A percentile compares a stretch with the other conserved stretches of the same genome.
Conservation (phyloP, 2,329 filamentous ascomycete genomes). For the Claviceps paspali region DNA sequence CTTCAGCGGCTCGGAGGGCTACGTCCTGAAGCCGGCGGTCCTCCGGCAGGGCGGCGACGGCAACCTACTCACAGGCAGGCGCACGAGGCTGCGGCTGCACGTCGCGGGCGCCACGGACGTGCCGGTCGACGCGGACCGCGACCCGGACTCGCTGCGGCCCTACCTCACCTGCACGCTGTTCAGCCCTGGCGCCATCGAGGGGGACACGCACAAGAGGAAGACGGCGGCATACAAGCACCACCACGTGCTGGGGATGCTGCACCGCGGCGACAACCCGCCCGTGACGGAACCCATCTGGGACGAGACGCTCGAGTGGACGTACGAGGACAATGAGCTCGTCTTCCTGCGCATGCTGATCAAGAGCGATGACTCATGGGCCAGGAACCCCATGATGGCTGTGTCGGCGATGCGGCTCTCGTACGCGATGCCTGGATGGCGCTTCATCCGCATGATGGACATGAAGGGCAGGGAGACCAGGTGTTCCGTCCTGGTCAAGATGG, state of each 20-base stretch:
- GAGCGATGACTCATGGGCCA: conserved; percentile 46
- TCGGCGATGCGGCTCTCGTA: conserved; percentile 45
- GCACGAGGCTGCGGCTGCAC: conserved; percentile 33
- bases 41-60: conserved; percentile 41
- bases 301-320: conserved; percentile 52
- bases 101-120: conserved; percentile 48
- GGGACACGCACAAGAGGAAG: conserved; percentile 42
- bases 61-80: conserved; percentile 26
- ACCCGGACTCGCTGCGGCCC: conserved; percentile 39
- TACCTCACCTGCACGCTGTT: conserved; percentile 52
- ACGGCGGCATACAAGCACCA: conserved; percentile 45
- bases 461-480: conserved; percentile 49
- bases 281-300: conserved; percentile 50
- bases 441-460: conserved; percentile 49
- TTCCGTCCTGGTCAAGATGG: conserved; percentile 45
- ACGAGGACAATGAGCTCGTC: conserved; percentile 48
- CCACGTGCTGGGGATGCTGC: conserved; percentile 39
- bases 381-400: conserved; percentile 47
- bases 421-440: conserved; percentile 41
- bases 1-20: conserved; percentile 49
- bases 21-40: conserved; percentile 47
- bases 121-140: conserved; percentile 34
- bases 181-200: conserved; percentile 36
- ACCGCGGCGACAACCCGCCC: conserved; percentile 41
- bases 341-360: conserved; percentile 53